Conservation (phyloP, 768 basidiomycete species). For the Cyclocybe aegerita region DNA sequence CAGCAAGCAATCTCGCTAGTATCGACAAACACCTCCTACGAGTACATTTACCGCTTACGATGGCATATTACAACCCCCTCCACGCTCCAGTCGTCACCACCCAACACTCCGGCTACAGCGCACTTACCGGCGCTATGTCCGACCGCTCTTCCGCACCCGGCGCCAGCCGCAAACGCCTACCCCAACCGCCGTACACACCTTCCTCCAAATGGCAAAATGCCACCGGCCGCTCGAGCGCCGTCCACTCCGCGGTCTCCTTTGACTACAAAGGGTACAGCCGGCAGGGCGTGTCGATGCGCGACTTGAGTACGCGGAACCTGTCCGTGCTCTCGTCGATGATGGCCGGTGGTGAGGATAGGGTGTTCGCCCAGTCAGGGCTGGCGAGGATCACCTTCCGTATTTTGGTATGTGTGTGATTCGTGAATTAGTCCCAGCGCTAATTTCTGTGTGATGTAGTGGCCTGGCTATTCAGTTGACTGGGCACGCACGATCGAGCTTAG, state of each 20-base stretch:
- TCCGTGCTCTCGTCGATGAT: conserved; percentile 36
- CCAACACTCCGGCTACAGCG: no score
- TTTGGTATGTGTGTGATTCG: conserved; percentile 24
- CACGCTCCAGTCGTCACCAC: conserved; percentile 29
- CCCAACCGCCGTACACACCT: no score
- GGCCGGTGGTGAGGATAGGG: conserved; percentile 35
- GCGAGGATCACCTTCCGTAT: conserved; percentile 38
- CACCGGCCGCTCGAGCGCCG: no score
- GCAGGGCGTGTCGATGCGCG: conserved; percentile 47
- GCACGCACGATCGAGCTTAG: conserved; percentile 41
- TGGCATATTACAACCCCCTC: conserved; percentile 23
- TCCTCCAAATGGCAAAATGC: no score
- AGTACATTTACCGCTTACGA: conserved; percentile 28
- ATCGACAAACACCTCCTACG: conserved; percentile 28
- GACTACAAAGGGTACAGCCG: conserved; percentile 38
- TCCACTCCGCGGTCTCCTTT: conserved; percentile 32
- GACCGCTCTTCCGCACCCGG: no score
- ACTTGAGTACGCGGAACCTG: conserved; percentile 36
- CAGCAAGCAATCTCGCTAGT: neutral
- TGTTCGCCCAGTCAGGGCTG: conserved; percentile 34
- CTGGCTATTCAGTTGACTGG: conserved; percentile 43
- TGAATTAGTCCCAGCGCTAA: no score
- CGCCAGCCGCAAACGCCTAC: no score
- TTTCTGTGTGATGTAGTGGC: no score
- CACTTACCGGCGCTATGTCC: no score